Percentiles rank a stretch among this genome's conserved stretches.
phyloP scores from a whole-genome alignment of 768 basidiomycete genomes.

The Cystofilobasidium capitatum region DNA sequence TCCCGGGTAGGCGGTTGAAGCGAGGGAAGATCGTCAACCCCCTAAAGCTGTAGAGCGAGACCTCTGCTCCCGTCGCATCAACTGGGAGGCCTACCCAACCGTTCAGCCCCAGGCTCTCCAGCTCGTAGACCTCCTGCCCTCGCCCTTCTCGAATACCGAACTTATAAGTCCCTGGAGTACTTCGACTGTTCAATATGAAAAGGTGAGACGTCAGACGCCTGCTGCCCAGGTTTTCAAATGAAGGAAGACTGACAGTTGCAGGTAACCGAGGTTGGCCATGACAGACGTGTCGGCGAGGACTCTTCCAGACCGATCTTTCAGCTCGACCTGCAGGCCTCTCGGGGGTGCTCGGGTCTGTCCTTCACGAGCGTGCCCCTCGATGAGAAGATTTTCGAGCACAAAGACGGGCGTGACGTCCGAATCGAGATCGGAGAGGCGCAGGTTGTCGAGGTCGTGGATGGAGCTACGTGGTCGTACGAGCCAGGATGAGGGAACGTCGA shows the following conservation, averaged over 20 bases:
- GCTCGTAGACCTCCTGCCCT: slow-evolving; percentile 64
- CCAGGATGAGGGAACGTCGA: slow-evolving; percentile 88
- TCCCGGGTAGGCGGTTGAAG: slow-evolving; percentile 57
- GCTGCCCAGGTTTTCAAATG: neutral
- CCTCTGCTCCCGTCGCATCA: slow-evolving; percentile 57
- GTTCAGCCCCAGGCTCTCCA: slow-evolving; percentile 78
- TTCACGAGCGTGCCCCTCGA: slow-evolving; percentile 92
- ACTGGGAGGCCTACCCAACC: slow-evolving; percentile 76
- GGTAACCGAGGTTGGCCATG: slow-evolving; percentile 87
- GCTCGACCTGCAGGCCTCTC: slow-evolving; percentile 81
- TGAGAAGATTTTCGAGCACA: slow-evolving; percentile 77
- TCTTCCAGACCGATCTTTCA: slow-evolving; percentile 44
- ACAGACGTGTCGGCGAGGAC: slow-evolving; percentile 77
- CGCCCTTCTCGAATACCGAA: slow-evolving; percentile 74
- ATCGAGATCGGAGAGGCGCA: slow-evolving; percentile 63
- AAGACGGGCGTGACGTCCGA: slow-evolving; percentile 44
- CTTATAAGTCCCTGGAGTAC: slow-evolving; percentile 75
- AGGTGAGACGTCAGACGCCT: neutral
- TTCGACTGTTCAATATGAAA: slow-evolving; percentile 45
- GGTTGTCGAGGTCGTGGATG: slow-evolving; percentile 88
- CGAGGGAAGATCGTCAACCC: slow-evolving; percentile 81
- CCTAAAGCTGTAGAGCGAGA: slow-evolving; percentile 73
- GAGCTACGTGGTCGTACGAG: slow-evolving; percentile 82
- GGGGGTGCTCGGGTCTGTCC: slow-evolving; percentile 56
- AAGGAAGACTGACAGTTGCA: slow-evolving; percentile 58